phyloP scores from a whole-genome alignment of 352 stramenopile species.

The Blastocystis sp. region DNA sequence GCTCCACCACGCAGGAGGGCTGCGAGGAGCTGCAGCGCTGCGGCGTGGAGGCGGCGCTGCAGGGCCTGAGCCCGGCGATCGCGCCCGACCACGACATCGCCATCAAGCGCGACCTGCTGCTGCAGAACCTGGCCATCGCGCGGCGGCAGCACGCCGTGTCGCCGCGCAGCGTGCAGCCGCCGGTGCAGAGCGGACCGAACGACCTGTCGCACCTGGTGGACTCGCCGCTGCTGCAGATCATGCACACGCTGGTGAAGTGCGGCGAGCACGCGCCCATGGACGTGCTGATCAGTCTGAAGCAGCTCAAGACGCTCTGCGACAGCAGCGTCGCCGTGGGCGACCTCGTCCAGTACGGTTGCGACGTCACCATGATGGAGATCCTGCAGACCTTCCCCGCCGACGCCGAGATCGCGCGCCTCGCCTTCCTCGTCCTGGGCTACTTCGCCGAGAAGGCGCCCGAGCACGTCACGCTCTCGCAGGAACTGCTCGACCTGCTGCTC shows the following conservation, averaged over 20 bases:
- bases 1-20: conserved; percentile 25
- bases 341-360: conserved; percentile 3
- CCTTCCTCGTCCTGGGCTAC: neutral
- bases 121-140: neutral
- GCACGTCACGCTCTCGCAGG: neutral
- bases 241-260: neutral
- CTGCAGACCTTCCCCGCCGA: neutral
- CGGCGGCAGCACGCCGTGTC: neutral
- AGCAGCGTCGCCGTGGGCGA: neutral
- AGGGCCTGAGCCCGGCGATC: neutral
- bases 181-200: neutral
- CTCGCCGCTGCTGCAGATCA: conserved; percentile 17
- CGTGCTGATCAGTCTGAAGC: conserved; percentile 11
- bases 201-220: conserved; percentile 6
- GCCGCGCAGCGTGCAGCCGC: neutral
- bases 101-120: neutral
- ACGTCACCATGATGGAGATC: conserved; percentile 18
- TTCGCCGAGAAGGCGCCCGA: neutral
- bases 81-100: neutral
- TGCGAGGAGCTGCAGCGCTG: neutral
- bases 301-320: neutral
- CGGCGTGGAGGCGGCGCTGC: neutral
- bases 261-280: neutral
- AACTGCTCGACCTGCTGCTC: neutral
- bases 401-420: neutral